Conservation (phyloP, 2,329 filamentous ascomycete species). For the Proliferodiscus dingleyae region DNA sequence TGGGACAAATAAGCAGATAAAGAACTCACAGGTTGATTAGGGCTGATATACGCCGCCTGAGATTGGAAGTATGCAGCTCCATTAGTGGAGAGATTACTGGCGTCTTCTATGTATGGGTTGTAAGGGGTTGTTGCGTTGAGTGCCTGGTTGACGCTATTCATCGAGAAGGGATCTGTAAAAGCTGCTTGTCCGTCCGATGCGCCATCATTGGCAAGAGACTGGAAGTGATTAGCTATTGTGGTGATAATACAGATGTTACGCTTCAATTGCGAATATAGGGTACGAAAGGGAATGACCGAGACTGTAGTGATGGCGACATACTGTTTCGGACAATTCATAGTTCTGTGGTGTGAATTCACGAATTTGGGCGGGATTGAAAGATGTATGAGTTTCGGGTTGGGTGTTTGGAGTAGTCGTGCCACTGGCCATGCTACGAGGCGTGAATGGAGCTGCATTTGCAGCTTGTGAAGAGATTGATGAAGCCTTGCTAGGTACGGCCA, state of each 20-base stretch:
- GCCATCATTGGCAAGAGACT: slow-evolving; percentile 43
- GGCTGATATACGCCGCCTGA: slow-evolving; percentile 47
- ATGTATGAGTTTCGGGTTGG: slow-evolving; percentile 32
- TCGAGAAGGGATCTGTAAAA: slow-evolving; percentile 63
- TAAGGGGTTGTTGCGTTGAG: slow-evolving; percentile 46
- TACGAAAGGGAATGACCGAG: no score
- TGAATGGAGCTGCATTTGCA: slow-evolving; percentile 83
- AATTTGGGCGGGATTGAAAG: slow-evolving; percentile 53
- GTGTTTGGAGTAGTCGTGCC: slow-evolving; percentile 31
- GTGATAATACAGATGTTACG: no score
- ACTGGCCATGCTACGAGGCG: slow-evolving; percentile 54
- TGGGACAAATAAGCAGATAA: neutral
- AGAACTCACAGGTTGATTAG: slow-evolving; percentile 52
- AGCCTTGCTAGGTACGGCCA: slow-evolving; percentile 54
- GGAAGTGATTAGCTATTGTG: neutral
- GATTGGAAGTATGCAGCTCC: slow-evolving; percentile 63
- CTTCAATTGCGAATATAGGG: no score
- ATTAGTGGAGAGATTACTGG: slow-evolving; percentile 46
- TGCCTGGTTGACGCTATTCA: slow-evolving; percentile 49
- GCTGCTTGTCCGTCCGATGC: slow-evolving; percentile 44
- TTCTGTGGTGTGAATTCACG: slow-evolving; percentile 55
- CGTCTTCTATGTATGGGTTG: slow-evolving; percentile 80
- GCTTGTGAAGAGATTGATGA: slow-evolving; percentile 80
- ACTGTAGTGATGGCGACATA: slow-evolving; percentile 34
- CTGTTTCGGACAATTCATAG: slow-evolving; percentile 48